A percentile compares a stretch with the other conserved stretches of the same genome.
These are phyloP conservation scores for Penicillium ucsense DNA, from an alignment of 495 filamentous ascomycete species.

Conservation along the genomic window DNA sequence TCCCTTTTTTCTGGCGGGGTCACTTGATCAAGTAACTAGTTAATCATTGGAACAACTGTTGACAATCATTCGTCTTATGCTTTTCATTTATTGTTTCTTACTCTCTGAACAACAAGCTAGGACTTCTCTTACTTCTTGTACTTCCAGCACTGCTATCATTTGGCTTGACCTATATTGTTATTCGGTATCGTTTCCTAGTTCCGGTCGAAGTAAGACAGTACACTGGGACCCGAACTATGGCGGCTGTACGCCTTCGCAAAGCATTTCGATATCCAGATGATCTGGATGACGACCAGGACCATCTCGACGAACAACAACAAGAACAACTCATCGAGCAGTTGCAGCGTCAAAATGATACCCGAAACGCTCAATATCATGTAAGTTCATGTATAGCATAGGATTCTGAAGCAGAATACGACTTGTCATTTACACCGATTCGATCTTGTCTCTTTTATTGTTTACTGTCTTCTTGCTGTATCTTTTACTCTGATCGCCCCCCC, in stretches of 20 bases:
- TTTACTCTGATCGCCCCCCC: no score
- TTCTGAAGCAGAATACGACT: not conserved
- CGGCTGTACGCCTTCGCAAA: constrained; percentile 46
- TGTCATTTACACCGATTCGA: no score
- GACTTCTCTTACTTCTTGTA: no score
- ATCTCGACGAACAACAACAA: constrained; percentile 67
- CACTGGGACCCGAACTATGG: constrained; percentile 18
- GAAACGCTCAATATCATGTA: constrained; percentile 53
- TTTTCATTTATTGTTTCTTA: not conserved
- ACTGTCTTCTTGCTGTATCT: no score
- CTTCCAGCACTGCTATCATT: no score
- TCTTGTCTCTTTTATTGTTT: no score
- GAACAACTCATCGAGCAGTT: constrained; percentile 56
- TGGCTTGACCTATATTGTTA: no score
- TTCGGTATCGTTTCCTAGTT: no score
- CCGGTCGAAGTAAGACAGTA: no score
- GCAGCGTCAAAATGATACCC: constrained; percentile 42
- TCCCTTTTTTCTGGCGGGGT: not conserved
- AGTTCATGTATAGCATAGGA: not conserved
- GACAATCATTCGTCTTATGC: not conserved
- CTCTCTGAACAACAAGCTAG: no score
- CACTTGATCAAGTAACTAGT: not conserved
- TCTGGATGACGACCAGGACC: constrained; percentile 37
- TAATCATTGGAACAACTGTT: no score
- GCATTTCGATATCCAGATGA: constrained; percentile 55